Base-by-base conservation (phyloP, 2,329 filamentous ascomycete species). In the Pseudopithomyces chartarum region DNA sequence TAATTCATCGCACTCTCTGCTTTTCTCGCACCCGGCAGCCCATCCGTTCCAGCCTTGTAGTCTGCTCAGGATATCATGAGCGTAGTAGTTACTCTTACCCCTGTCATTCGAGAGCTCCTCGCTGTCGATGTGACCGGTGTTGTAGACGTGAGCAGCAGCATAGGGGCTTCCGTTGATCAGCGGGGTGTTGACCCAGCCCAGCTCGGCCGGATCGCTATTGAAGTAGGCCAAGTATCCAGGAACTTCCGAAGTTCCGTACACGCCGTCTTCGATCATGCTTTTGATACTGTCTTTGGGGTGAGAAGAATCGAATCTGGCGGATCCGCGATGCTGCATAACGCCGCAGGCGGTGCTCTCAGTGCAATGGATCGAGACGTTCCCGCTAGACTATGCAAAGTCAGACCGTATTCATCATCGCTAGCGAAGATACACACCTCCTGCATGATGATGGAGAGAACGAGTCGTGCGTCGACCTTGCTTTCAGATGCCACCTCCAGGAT, bases 381-480 rank as follows among this genome's bases (percentile, higher is more conserved):
- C 64, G n/a, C 47, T 53, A 4, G 60, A 65, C 61, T 66, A 39
- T 2, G 17, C 6, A 7, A 22, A 5, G 36, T 60, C 36, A 60
- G 54, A 42, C 19, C 6, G 19, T 6, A 17, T 7, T 36, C 22
- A 15, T n/a, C 13, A 20, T 11, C n/a, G 11, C 15, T 12, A 19
- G 20, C 7, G 3, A 17, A 29, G 22, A 36, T 4, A 20, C 26
- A 7, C 59, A 65, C 62, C 54, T 65, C 63, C 45, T 65, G 55
- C 61, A 64, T 55, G 12, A 65, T 54, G 7, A 64, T 20, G 3
- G 61, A 33, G 7, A 65, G 52, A 10, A 65, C 64, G 2, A 65
- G 20, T 13, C 63, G 52, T 11, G 59, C 59, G 29, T 65, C 63
- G 19, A 65, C 56, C n/a, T 55, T 50, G 36, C 50, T 60, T 17